Base-by-base conservation (phyloP, 352 stramenopile genomes). In the Globisporangium echinulatum region DNA sequence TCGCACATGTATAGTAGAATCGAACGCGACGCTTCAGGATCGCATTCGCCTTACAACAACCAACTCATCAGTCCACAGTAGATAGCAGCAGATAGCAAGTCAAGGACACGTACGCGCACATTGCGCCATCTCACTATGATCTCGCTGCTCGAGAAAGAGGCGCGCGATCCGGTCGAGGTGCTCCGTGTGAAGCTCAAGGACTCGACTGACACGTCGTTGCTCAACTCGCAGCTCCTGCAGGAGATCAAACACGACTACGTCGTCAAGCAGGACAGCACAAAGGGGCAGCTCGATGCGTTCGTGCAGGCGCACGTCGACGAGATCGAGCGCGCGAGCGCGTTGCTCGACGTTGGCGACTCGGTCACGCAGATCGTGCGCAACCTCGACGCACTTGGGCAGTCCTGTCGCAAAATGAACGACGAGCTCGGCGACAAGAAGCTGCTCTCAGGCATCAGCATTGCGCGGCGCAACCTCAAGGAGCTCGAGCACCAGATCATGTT, bases 231-330 rank as follows among this genome's bases (percentile, higher is more conserved):
- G 62, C 68, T 92, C 64, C 71, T 94, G 7, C 79, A 89, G 60
- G 85, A 92, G 72, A 92, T 92, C 70, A 94, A 94, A 58, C 74
- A 77, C 36, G 81, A 91, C 66, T 92, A 94, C 52, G 10, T 81
- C 48, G 59, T 60, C 39, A 90, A 91, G 59, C 81, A 91, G 52
- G 75, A 89, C 64, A 85, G 56, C 64, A 90, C 78, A 36, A 90
- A 87, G 39, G 82, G 76, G 0, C 79, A 92, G 59, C 64, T 94
- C 19, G 75, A 82, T 54, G 70, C 72, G 0, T 91, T 88, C 51
- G 78, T 89, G 10, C 79, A 92, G 62, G 71, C 80, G 25, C 82
- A 87, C 60, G 85, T 94, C 25, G 85, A 91, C 54, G 85, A 94
- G 55, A 91, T 94, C 61, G 83, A 94, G 74, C 79, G 82, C 43